These are phyloP conservation scores for Elsinoe australis DNA, from an alignment of 2,329 filamentous ascomycete species.

Conservation along the genomic window DNA sequence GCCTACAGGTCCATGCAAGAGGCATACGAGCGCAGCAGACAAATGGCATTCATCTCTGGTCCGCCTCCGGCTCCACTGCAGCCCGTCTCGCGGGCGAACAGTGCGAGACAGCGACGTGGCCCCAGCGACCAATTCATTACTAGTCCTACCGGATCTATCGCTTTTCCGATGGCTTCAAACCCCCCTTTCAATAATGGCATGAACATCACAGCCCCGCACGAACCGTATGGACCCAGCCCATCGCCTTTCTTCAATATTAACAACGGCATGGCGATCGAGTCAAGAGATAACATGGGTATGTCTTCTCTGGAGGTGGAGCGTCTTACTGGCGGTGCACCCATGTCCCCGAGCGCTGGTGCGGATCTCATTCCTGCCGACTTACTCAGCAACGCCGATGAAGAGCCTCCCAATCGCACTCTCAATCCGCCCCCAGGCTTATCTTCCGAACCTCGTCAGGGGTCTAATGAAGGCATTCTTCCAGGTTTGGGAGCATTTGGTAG, in stretches of 20 bases:
- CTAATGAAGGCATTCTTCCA: constrained; percentile 24
- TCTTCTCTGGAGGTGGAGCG: constrained; percentile 57
- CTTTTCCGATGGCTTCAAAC: constrained; percentile 35
- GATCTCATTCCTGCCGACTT: constrained; percentile 61
- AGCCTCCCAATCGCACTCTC: constrained; percentile 12
- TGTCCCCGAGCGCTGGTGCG: constrained; percentile 69
- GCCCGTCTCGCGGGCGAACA: constrained; percentile 20
- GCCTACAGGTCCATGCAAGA: constrained; percentile 38
- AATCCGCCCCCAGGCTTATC: constrained; percentile 23
- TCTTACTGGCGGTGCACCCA: constrained; percentile 57
- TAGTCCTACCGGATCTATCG: constrained; percentile 30
- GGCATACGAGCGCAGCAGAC: constrained; percentile 39
- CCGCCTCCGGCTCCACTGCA: constrained; percentile 25
- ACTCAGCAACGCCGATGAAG: constrained; percentile 29
- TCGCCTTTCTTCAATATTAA: constrained; percentile 50
- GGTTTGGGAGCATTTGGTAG: constrained; percentile 33
- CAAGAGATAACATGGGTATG: constrained; percentile 39
- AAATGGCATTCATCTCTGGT: constrained; percentile 34
- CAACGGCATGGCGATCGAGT: constrained; percentile 52
- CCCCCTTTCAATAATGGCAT: constrained; percentile 41
- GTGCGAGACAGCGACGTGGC: constrained; percentile 31
- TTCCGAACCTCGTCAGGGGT: constrained; percentile 18
- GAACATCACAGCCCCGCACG: constrained; percentile 41
- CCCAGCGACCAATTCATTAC: constrained; percentile 27
- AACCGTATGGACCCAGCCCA: constrained; percentile 41